These are phyloP conservation scores for Penicillium cinerascens DNA, from an alignment of 495 filamentous ascomycete species.

Conservation along the genomic window DNA sequence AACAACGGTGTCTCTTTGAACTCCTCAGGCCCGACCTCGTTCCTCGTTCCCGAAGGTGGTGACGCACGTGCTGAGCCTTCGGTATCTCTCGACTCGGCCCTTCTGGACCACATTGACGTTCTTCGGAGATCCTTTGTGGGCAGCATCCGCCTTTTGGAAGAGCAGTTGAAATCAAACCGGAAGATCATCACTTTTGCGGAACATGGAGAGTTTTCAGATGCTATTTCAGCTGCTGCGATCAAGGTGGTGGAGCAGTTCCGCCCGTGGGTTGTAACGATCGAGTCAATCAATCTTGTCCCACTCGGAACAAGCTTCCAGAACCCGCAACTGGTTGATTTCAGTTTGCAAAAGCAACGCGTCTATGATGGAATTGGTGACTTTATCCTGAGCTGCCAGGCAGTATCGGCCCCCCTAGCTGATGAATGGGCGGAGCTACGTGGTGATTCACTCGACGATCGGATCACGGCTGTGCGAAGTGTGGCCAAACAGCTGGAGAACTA, in stretches of 20 bases:
- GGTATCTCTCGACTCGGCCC: constrained; percentile 64
- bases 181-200: constrained; percentile 69
- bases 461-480: constrained; percentile 72
- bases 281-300: constrained; percentile 79
- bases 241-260: constrained; percentile 82
- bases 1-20: constrained; percentile 74
- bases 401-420: constrained; percentile 84
- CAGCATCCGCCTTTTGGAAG: constrained; percentile 79
- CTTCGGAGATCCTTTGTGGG: constrained; percentile 74
- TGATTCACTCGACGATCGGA: constrained; percentile 82
- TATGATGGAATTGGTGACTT: constrained; percentile 93
- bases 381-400: constrained; percentile 76
- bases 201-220: constrained; percentile 71
- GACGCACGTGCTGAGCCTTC: constrained; percentile 72
- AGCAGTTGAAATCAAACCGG: constrained; percentile 68
- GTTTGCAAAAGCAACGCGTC: constrained; percentile 81
- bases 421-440: constrained; percentile 94
- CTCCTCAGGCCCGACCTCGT: constrained; percentile 68
- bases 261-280: constrained; percentile 80
- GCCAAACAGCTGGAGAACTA: constrained; percentile 78
- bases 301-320: constrained; percentile 73
- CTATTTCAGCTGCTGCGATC: constrained; percentile 66
- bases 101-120: constrained; percentile 82
- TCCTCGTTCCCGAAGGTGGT: constrained; percentile 73
- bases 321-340: constrained; percentile 83